Base-by-base conservation (phyloP, 495 filamentous ascomycete genomes). In the Talaromyces nanjingensis region DNA sequence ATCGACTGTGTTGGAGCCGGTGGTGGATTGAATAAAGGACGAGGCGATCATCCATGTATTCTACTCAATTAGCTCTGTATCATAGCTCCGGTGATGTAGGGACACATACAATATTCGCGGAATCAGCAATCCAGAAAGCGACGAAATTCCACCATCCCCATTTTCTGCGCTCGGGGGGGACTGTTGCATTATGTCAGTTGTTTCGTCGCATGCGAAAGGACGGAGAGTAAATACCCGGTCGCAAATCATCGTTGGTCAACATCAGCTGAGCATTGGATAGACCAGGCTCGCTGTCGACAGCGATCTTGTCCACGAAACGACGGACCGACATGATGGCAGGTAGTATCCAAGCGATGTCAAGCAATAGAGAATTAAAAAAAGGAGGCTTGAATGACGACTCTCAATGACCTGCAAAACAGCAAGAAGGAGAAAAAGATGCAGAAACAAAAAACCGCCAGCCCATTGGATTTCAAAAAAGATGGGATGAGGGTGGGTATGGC, bases 21-120 rank as follows among this genome's bases (percentile, higher is more conserved):
- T 18, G 8, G 14, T 18, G 63, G 75, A 78, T 0, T 87, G 81
- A 71, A 96, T 93, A 77, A 88, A 88, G 4, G 90, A 88, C 12
- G 90, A 93, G 0, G 88, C 86, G 65, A 97, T 96, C 93, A 97
- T 97, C 93, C 93, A 97, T 16, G 93, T 97, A 74, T 97, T 97
- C 79, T 84, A 58, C 27, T 55, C 22, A 25, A 49, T 60, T 45
- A 65, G 63, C 33, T 56, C 27, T 57, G 3, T n/a, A 39, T 57
- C 11, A 22, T 25, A 16, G 37, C 6, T 20, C 22, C 12, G 6
- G 31, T 31, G 24, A 3, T 6, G 29, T 14, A 25, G 25, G 18
- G 31, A 31, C 42, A 79, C 82, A 69, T 71, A 86, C 84, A 73
- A 97, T 96, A 73, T 97, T 97, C 74, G 96, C 91, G 6, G 90